phyloP scores from a whole-genome alignment of 805 yeast species.

The Starmerella stigmatis region DNA sequence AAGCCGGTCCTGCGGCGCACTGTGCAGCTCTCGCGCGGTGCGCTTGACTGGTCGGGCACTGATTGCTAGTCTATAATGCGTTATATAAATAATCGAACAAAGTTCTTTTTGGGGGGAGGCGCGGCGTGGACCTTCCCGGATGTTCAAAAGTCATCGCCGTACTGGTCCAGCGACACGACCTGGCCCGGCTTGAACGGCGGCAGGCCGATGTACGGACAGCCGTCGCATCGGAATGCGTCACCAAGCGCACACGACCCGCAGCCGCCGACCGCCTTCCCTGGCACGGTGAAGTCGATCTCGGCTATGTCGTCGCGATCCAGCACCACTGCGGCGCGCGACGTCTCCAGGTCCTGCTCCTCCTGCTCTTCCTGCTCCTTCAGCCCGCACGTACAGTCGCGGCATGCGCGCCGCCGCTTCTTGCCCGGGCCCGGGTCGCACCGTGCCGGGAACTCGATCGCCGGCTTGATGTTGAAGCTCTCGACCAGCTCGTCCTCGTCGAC shows the following conservation, averaged over 20 bases:
- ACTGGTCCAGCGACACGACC: constrained; percentile 55
- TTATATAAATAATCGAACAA: neutral
- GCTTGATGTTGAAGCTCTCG: constrained; percentile 27
- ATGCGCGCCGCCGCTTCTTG: constrained; percentile 72
- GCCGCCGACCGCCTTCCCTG: constrained; percentile 86
- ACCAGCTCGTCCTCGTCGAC: constrained; percentile 51
- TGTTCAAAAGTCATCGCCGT: constrained; percentile 26
- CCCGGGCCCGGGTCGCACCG: constrained; percentile 43
- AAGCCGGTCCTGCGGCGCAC: no score
- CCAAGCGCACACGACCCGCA: constrained; percentile 97
- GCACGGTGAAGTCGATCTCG: constrained; percentile 91
- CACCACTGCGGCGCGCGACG: constrained; percentile 46
- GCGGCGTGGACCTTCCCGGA: no score
- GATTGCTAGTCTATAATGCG: neutral
- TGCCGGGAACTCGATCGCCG: constrained; percentile 45
- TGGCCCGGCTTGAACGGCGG: constrained; percentile 99
- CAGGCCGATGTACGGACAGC: constrained; percentile 92
- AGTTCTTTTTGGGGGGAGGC: no score
- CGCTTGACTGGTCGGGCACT: no score
- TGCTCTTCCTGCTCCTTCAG: constrained; percentile 68
- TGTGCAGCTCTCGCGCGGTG: no score
- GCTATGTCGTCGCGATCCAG: constrained; percentile 61
- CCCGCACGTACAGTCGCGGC: constrained; percentile 98
- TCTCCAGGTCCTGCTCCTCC: constrained; percentile 37
- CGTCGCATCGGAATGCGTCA: constrained; percentile 96